Evolutionary conservation across 2,329 filamentous ascomycete species (phyloP).

Genomic region (Trichoderma arundinaceum): DNA sequence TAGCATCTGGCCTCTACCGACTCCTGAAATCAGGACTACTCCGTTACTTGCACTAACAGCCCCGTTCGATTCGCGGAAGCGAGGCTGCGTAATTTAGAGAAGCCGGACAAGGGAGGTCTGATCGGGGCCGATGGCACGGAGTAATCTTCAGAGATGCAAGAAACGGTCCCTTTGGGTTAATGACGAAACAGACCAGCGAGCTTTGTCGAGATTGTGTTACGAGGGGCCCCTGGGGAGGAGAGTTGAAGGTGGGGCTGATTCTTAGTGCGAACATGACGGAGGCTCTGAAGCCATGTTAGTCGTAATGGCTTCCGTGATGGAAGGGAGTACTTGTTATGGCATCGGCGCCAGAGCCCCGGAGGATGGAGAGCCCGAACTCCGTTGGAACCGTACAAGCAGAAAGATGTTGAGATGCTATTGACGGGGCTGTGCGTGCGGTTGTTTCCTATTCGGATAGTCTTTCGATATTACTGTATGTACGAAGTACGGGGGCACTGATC

Average conservation of each 20-base stretch:
- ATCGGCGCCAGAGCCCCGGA: neutral
- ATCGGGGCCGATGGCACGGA: constrained; percentile 25
- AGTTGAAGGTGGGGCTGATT: constrained; percentile 15
- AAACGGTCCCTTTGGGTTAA: constrained; percentile 19
- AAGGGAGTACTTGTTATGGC: neutral
- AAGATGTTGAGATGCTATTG: no score
- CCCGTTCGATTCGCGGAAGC: constrained; percentile 15
- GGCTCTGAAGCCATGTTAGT: neutral
- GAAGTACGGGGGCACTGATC: neutral
- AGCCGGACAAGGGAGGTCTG: neutral
- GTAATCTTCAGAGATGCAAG: constrained; percentile 6
- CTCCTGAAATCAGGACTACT: constrained; percentile 24
- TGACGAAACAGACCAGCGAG: constrained; percentile 26
- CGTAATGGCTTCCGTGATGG: neutral
- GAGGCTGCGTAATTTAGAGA: constrained; percentile 25
- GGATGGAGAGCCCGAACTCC: constrained; percentile 9
- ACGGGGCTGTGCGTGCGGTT: neutral
- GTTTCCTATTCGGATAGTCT: neutral
- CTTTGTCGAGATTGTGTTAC: constrained; percentile 30
- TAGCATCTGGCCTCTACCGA: constrained; percentile 17
- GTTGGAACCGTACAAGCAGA: neutral
- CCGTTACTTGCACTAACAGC: constrained; percentile 1
- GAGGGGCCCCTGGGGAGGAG: constrained; percentile 21
- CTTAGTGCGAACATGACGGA: neutral
- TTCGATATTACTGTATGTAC: neutral